Evolutionary conservation across 805 yeast species (phyloP).

Genomic region (Ogataea pini): DNA sequence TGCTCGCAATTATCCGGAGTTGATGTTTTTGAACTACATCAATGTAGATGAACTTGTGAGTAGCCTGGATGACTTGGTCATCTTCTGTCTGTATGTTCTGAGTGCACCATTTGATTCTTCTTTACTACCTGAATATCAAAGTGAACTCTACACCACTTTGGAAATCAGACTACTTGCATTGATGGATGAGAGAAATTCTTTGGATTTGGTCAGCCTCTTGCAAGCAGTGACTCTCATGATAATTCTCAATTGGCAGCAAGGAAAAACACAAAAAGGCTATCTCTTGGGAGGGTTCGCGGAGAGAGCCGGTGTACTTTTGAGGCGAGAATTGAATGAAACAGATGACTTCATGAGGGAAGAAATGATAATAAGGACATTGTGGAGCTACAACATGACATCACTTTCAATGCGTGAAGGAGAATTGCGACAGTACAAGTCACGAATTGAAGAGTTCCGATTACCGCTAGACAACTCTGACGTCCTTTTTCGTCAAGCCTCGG

Average conservation of each 20-base stretch:
- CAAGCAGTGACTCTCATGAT: constrained; percentile 17
- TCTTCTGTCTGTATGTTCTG: constrained; percentile 15
- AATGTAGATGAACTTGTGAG: constrained; percentile 8
- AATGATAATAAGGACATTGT: constrained; percentile 16
- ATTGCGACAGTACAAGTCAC: constrained; percentile 8
- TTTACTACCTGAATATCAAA: background rate
- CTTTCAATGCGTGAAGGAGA: constrained; percentile 18
- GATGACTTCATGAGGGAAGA: constrained; percentile 12
- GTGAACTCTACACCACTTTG: constrained; percentile 2
- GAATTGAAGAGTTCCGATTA: constrained; percentile 11
- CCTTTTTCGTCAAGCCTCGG: constrained; percentile 12
- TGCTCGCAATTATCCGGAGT: constrained; percentile 17
- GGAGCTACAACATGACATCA: constrained; percentile 21
- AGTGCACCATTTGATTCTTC: constrained; percentile 12
- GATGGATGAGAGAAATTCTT: constrained; percentile 8
- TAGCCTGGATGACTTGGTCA: constrained; percentile 15
- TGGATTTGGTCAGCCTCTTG: constrained; percentile 16
- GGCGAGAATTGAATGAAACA: constrained; percentile 7
- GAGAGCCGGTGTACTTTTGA: constrained; percentile 10
- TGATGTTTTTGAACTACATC: constrained; percentile 15
- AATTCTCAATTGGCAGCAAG: constrained; percentile 18
- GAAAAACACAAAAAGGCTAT: constrained; percentile 20
- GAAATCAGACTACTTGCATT: constrained; percentile 10
- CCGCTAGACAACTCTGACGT: constrained; percentile 18
- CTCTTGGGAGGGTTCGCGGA: constrained; percentile 22